Conservation (phyloP, 2,329 filamentous ascomycete species). For the Elsinoe perseae region DNA sequence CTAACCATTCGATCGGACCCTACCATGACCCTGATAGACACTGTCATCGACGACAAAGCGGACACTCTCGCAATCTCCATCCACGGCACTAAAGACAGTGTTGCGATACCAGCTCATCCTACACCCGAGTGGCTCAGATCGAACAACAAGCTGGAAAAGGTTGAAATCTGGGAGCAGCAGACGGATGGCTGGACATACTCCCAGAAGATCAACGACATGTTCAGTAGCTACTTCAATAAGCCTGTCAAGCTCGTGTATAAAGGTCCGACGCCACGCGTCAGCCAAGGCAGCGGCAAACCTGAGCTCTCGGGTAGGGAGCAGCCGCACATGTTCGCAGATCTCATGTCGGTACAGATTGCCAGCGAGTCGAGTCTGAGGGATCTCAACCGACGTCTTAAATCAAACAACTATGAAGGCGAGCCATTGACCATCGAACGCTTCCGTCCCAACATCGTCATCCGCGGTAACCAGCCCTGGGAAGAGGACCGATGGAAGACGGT, state of each 20-base stretch:
- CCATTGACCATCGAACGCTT: constrained; percentile 55
- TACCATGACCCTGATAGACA: constrained; percentile 56
- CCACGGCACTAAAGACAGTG: constrained; percentile 33
- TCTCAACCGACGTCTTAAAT: constrained; percentile 47
- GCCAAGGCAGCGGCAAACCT: constrained; percentile 50
- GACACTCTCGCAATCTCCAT: constrained; percentile 44
- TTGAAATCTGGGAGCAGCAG: constrained; percentile 52
- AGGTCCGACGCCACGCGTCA: constrained; percentile 48
- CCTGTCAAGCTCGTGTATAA: constrained; percentile 55
- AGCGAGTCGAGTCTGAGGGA: constrained; percentile 50
- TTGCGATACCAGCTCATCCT: constrained; percentile 51
- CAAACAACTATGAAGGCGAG: constrained; percentile 32
- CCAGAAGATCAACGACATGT: constrained; percentile 43
- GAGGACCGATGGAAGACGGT: constrained; percentile 59
- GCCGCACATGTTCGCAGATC: constrained; percentile 51
- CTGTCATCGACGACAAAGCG: constrained; percentile 38
- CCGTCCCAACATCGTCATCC: constrained; percentile 55
- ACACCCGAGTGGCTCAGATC: constrained; percentile 44
- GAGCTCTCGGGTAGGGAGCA: constrained; percentile 41
- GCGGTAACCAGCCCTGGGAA: constrained; percentile 49
- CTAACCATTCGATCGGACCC: constrained; percentile 55
- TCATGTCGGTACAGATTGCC: constrained; percentile 50
- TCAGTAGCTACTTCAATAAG: constrained; percentile 50
- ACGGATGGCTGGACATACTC: constrained; percentile 53
- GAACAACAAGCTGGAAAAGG: constrained; percentile 44